Conservation (phyloP, 1,284 basidiomycete species). For the Sphagnurus paluster region DNA sequence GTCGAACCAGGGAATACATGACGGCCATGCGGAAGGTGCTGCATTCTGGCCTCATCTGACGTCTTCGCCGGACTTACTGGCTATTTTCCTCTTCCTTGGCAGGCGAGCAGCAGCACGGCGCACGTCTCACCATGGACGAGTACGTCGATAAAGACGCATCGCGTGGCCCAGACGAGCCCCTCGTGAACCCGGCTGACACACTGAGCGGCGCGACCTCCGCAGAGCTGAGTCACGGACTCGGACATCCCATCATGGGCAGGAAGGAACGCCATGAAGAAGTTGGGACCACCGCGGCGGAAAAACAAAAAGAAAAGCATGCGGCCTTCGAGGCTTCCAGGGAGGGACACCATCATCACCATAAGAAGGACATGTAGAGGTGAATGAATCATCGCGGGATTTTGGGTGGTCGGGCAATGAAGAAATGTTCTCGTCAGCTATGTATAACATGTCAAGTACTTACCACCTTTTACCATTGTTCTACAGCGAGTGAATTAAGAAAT, state of each 20-base stretch:
- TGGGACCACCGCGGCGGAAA: not conserved
- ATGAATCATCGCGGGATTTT: no score
- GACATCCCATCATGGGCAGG: conserved; percentile 1
- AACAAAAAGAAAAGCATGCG: not conserved
- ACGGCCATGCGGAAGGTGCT: conserved; percentile 5
- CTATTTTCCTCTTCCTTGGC: not conserved
- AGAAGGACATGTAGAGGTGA: no score
- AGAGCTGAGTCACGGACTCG: not conserved
- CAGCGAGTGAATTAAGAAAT: no score
- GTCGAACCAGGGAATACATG: conserved; percentile 1
- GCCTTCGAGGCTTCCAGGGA: no score
- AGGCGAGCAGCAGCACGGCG: not conserved
- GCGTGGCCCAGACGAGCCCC: not conserved
- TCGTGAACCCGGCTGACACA: conserved; percentile 1
- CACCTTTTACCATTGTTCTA: no score
- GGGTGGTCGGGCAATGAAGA: no score
- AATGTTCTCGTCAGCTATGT: no score
- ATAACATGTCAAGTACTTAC: no score
- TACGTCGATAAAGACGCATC: conserved; percentile 2
- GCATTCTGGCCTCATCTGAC: not conserved
- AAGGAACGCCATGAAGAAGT: conserved; percentile 2
- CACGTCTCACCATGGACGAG: not conserved
- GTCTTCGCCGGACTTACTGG: not conserved
- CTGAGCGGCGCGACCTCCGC: conserved; percentile 2
- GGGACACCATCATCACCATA: no score